Evolutionary conservation across 2,329 filamentous ascomycete species (phyloP).

Genomic region (Trichothecium roseum): DNA sequence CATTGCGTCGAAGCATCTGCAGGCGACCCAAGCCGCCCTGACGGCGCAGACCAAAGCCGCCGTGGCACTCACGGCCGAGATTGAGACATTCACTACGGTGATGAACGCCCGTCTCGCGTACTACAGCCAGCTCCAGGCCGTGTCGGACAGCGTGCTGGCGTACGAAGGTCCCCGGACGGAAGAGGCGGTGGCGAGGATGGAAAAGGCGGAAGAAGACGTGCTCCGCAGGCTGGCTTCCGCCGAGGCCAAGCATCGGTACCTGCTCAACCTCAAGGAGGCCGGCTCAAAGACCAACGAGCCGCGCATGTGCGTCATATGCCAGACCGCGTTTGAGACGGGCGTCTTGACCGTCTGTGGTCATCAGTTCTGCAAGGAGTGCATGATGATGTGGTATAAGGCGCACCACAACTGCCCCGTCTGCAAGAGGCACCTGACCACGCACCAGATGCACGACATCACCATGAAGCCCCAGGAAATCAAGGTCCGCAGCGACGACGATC

Average conservation of each 20-base stretch:
- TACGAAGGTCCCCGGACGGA: conserved; percentile 56
- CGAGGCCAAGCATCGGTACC: conserved; percentile 67
- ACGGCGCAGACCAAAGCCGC: conserved; percentile 39
- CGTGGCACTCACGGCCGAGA: conserved; percentile 51
- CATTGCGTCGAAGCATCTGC: conserved; percentile 55
- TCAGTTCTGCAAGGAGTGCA: conserved; percentile 83
- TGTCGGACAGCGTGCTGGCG: conserved; percentile 79
- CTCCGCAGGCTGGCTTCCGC: conserved; percentile 48
- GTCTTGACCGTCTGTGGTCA: conserved; percentile 83
- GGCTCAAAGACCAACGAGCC: conserved; percentile 54
- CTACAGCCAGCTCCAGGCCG: conserved; percentile 78
- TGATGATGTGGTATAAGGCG: conserved; percentile 64
- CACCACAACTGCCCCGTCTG: conserved; percentile 77
- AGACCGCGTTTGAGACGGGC: conserved; percentile 64
- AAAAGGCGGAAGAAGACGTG: conserved; percentile 27
- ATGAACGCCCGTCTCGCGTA: conserved; percentile 86
- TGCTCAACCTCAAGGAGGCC: conserved; percentile 41
- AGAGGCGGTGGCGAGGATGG: conserved; percentile 23
- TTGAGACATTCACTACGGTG: conserved; percentile 62
- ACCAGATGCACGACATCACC: conserved; percentile 75
- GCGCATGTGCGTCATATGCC: conserved; percentile 79
- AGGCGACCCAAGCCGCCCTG: conserved; percentile 44
- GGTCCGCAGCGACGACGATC: conserved; percentile 35
- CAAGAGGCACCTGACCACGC: conserved; percentile 54
- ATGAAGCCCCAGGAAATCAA: conserved; percentile 67